These are phyloP conservation scores for Ophiocordyceps camponoti-leonardi DNA, from an alignment of 2,329 filamentous ascomycete genomes.

Conservation along the genomic window DNA sequence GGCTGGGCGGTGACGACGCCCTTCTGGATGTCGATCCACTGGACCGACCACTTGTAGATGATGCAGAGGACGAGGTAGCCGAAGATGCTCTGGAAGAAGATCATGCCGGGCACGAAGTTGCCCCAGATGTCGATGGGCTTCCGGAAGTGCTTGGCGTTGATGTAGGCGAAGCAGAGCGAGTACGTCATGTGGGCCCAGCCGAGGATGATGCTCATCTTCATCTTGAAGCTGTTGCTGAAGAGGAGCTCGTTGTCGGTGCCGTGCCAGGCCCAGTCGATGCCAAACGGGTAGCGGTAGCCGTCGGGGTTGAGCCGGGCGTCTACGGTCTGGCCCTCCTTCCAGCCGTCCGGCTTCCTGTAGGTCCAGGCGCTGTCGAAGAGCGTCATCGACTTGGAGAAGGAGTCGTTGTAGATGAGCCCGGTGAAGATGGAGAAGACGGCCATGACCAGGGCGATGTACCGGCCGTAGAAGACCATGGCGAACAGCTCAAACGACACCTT, in stretches of 20 bases:
- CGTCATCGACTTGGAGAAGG: slow-evolving; percentile 85
- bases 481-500: slow-evolving; percentile 91
- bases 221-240: slow-evolving; percentile 98
- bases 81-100: slow-evolving; percentile 98
- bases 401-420: slow-evolving; percentile 93
- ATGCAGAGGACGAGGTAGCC: slow-evolving; percentile 91
- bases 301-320: slow-evolving; percentile 46
- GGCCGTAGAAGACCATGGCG: slow-evolving; percentile 96
- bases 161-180: slow-evolving; percentile 78
- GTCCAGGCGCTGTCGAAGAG: slow-evolving; percentile 83
- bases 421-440: slow-evolving; percentile 93
- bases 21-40: slow-evolving; percentile 47
- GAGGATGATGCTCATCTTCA: slow-evolving; percentile 97
- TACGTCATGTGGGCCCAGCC: slow-evolving; percentile 99
- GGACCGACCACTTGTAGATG: slow-evolving; percentile 89
- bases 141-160: slow-evolving; percentile 93
- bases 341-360: slow-evolving; percentile 51
- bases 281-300: slow-evolving; percentile 83
- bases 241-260: slow-evolving; percentile 86
- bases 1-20: slow-evolving; percentile 34
- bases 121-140: slow-evolving; percentile 90
- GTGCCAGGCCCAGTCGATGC: slow-evolving; percentile 93
- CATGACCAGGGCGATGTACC: slow-evolving; percentile 98
- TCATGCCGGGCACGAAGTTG: slow-evolving; percentile 95
- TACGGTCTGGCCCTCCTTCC: slow-evolving; percentile 46